Evolutionary conservation across 2,329 filamentous ascomycete genomes (phyloP).

Genomic region (Periglandula ipomoeae): DNA sequence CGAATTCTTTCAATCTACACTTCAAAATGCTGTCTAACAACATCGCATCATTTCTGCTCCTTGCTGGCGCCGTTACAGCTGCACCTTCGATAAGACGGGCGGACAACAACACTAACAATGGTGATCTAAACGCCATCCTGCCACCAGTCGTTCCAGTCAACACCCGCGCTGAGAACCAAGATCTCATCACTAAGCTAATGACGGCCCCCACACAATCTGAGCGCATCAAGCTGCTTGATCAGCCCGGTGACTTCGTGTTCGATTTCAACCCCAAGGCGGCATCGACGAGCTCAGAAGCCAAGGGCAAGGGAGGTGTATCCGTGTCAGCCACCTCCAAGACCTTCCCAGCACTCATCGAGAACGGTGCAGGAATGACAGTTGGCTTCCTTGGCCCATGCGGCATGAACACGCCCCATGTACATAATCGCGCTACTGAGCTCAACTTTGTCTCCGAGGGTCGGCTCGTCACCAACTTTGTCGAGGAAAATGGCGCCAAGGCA

Average conservation of each 20-base stretch:
- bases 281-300: slow-evolving; percentile 9
- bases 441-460: slow-evolving; percentile 35
- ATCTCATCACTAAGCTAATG: slow-evolving; percentile 20
- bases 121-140: slow-evolving; percentile 14
- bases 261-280: slow-evolving; percentile 26
- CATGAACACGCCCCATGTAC: slow-evolving; percentile 41
- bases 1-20: too few relatives aligned
- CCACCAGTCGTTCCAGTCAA: slow-evolving; percentile 21
- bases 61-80: not conserved
- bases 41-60: slow-evolving; percentile 3
- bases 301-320: slow-evolving; percentile 27
- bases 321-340: slow-evolving; percentile 34
- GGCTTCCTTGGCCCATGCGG: slow-evolving; percentile 40
- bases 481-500: slow-evolving; percentile 31
- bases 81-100: not conserved
- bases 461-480: slow-evolving; percentile 33
- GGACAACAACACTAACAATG: not conserved
- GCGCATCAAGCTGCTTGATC: slow-evolving; percentile 22
- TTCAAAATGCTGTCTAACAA: too few relatives aligned
- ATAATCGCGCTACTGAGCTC: slow-evolving; percentile 38
- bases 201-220: slow-evolving; percentile 21
- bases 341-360: slow-evolving; percentile 42
- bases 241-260: slow-evolving; percentile 31
- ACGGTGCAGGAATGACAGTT: slow-evolving; percentile 35
- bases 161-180: slow-evolving; percentile 16